phyloP scores from a whole-genome alignment of 2,329 filamentous ascomycete species.

The Aspergillus versicolor region DNA sequence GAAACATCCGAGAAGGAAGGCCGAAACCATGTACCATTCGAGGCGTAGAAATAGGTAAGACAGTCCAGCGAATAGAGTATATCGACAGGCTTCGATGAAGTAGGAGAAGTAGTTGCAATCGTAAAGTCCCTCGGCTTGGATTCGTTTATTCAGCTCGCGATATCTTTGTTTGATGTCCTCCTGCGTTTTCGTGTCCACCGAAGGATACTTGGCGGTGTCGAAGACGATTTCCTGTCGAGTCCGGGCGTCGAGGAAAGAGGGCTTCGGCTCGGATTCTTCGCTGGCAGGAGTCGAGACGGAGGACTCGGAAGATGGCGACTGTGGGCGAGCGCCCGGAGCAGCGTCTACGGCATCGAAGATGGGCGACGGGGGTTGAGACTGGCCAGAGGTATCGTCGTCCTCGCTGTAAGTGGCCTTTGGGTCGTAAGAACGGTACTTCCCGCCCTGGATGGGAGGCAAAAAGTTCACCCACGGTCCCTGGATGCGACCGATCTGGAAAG shows the following conservation, averaged over 20 bases:
- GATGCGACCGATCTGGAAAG: constrained; percentile 79
- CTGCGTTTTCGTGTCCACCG: constrained; percentile 72
- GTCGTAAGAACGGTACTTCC: constrained; percentile 64
- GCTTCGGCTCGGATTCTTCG: constrained; percentile 38
- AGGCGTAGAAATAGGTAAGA: constrained; percentile 61
- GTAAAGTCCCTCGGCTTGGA: constrained; percentile 75
- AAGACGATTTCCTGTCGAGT: constrained; percentile 73
- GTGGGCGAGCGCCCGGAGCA: constrained; percentile 35
- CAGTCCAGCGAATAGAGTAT: constrained; percentile 63
- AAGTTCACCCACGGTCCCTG: constrained; percentile 86
- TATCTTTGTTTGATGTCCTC: constrained; percentile 77
- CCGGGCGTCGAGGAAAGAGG: constrained; percentile 68
- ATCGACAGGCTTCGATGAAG: constrained; percentile 70
- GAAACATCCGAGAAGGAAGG: constrained; percentile 72
- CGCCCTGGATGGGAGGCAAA: constrained; percentile 86
- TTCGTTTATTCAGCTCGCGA: constrained; percentile 68
- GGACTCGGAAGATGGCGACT: constrained; percentile 27
- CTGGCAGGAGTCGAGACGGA: constrained; percentile 29
- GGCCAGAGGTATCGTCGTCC: constrained; percentile 46
- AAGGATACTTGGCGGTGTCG: constrained; percentile 77
- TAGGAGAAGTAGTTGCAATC: constrained; percentile 82
- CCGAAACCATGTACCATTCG: constrained; percentile 69
- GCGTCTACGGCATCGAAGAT: constrained; percentile 56
- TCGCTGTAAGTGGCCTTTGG: constrained; percentile 40
- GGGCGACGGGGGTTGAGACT: constrained; percentile 58